phyloP scores from a whole-genome alignment of 345 rosid species.

The Aethionema arabicum region DNA sequence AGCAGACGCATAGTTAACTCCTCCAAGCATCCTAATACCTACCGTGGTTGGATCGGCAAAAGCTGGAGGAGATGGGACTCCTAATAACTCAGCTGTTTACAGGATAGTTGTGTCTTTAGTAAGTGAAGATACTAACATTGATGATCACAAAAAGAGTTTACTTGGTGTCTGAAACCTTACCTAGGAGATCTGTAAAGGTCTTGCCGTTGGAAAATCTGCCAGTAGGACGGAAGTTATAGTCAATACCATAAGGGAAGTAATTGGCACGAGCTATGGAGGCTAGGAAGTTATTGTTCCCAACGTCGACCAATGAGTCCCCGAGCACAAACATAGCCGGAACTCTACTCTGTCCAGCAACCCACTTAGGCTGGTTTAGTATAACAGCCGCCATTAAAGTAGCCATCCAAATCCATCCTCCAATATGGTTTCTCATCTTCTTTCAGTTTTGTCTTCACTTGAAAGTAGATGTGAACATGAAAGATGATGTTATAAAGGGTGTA shows the following conservation, averaged over 20 bases:
- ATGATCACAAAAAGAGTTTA: neutral
- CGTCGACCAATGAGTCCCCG: slow-evolving; percentile 84
- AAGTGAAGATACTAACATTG: neutral
- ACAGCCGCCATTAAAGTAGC: slow-evolving; percentile 15
- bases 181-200: slow-evolving; percentile 64
- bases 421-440: slow-evolving; percentile 16
- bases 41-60: slow-evolving; percentile 63
- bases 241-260: slow-evolving; percentile 83
- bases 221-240: slow-evolving; percentile 61
- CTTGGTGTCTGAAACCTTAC: slow-evolving; percentile 35
- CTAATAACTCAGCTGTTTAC: slow-evolving; percentile 57
- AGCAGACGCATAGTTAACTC: slow-evolving; percentile 86
- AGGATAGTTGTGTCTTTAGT: slow-evolving; percentile 18
- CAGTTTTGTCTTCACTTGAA: slow-evolving; percentile 4
- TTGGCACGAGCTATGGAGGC: slow-evolving; percentile 61
- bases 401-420: slow-evolving; percentile 21
- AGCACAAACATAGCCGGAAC: slow-evolving; percentile 79
- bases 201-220: slow-evolving; percentile 81
- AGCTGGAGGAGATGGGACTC: slow-evolving; percentile 58
- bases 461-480: slow-evolving; percentile 3
- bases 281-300: slow-evolving; percentile 78
- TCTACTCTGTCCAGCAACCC: slow-evolving; percentile 38
- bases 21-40: slow-evolving; percentile 59
- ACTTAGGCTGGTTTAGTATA: slow-evolving; percentile 29
- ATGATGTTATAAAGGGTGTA: slow-evolving; percentile 11